These are phyloP conservation scores for Jamesozyma jinghongensis DNA, from an alignment of 805 yeast genomes.

Conservation along the genomic window DNA sequence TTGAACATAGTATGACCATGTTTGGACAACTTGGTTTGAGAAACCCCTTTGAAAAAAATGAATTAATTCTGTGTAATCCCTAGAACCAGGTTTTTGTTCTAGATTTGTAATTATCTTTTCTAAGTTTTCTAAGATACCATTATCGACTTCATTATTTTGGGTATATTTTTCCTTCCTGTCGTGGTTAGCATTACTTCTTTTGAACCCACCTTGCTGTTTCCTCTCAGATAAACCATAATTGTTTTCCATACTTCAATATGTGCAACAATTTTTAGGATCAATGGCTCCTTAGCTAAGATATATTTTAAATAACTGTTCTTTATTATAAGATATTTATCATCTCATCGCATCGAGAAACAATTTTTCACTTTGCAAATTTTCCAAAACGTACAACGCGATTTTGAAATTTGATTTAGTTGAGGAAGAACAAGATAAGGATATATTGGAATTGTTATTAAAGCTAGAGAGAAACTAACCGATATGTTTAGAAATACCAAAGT, in stretches of 20 bases:
- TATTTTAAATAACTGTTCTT: too few species aligned
- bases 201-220: background rate
- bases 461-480: too few species aligned
- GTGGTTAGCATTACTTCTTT: conserved; percentile 3
- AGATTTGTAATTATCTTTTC: conserved; percentile 16
- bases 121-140: conserved; percentile 22
- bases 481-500: too few species aligned
- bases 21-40: conserved; percentile 32
- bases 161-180: conserved; percentile 7
- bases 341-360: background rate
- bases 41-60: conserved; percentile 32
- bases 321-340: background rate
- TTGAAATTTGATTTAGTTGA: too few species aligned
- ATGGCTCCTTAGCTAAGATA: too few species aligned
- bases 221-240: background rate
- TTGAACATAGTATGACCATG: conserved; percentile 41
- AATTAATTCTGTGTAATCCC: conserved; percentile 21
- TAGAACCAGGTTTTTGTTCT: conserved; percentile 12
- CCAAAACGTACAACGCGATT: background rate
- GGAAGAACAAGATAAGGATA: too few species aligned
- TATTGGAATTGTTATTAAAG: too few species aligned
- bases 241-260: background rate
- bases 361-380: conserved; percentile 2
- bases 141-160: conserved; percentile 19
- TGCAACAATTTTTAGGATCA: background rate